Percentiles rank a stretch among this genome's conserved stretches.
phyloP scores from a whole-genome alignment of 1,139 yeast species.

The Candida tetrigidarum region DNA sequence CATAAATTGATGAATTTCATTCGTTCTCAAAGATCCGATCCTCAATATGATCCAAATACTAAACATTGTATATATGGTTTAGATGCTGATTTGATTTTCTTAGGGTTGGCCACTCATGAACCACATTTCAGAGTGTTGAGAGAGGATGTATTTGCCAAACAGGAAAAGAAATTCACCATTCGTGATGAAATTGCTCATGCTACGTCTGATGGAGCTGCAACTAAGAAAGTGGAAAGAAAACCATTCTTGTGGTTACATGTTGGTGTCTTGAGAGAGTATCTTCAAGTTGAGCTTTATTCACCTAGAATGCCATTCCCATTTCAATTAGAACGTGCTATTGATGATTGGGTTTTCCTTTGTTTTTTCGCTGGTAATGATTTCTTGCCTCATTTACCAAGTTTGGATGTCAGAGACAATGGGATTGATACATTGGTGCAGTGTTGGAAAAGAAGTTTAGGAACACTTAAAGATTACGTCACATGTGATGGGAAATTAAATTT shows the following conservation, averaged over 20 bases:
- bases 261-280: slow-evolving; percentile 84
- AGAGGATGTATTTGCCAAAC: slow-evolving; percentile 92
- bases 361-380: slow-evolving; percentile 99
- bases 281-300: slow-evolving; percentile 77
- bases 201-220: slow-evolving; percentile 47
- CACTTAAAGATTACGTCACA: slow-evolving; percentile 77
- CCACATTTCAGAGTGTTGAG: slow-evolving; percentile 94
- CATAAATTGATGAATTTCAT: slow-evolving; percentile 97
- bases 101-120: slow-evolving; percentile 95
- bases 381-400: slow-evolving; percentile 92
- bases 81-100: slow-evolving; percentile 97
- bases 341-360: slow-evolving; percentile 99
- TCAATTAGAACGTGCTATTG: slow-evolving; percentile 94
- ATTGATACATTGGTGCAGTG: slow-evolving; percentile 79
- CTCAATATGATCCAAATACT: slow-evolving; percentile 86
- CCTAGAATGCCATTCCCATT: slow-evolving; percentile 74
- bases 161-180: slow-evolving; percentile 48
- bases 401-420: slow-evolving; percentile 94
- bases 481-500: slow-evolving; percentile 86
- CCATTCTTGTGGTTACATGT: slow-evolving; percentile 97
- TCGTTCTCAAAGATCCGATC: slow-evolving; percentile 82
- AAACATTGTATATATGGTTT: slow-evolving; percentile 95
- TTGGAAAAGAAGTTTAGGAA: slow-evolving; percentile 79
- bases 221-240: slow-evolving; percentile 66
- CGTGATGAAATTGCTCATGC: slow-evolving; percentile 46